Percentiles rank a stretch among this genome's conserved stretches.
Evolutionary conservation across 2,329 filamentous ascomycete species (phyloP).

Genomic region (Aureobasidium mangrovei): DNA sequence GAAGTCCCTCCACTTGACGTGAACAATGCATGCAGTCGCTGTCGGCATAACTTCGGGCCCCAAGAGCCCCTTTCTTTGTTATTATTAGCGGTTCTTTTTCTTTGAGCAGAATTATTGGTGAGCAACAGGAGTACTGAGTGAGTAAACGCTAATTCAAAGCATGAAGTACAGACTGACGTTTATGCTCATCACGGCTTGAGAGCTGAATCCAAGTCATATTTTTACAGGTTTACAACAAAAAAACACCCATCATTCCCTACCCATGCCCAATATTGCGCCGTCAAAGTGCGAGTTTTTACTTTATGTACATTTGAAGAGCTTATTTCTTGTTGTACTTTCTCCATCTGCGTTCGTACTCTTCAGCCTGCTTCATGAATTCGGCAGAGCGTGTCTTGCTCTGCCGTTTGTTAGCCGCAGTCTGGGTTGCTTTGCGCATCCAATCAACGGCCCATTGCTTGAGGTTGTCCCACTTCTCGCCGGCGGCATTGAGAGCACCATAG

Average conservation of each 20-base stretch:
- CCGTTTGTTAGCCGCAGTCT: not conserved
- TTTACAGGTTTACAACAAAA: conserved; percentile 8
- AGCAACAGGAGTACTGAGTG: too few species aligned
- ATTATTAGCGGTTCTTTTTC: too few species aligned
- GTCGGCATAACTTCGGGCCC: too few species aligned
- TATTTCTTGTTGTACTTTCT: conserved; percentile 13
- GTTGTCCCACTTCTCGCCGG: conserved; percentile 1
- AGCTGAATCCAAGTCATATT: not conserved
- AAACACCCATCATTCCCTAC: not conserved
- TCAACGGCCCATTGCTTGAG: conserved; percentile 4
- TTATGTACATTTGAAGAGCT: conserved; percentile 1
- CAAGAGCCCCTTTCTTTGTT: too few species aligned
- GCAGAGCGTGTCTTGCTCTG: conserved; percentile 14
- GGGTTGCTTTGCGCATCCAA: not conserved
- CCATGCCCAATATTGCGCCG: conserved; percentile 5
- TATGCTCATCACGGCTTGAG: not conserved
- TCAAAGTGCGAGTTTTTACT: not conserved
- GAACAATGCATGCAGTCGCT: too few species aligned
- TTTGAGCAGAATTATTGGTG: too few species aligned
- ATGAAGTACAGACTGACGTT: too few species aligned
- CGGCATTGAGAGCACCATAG: conserved; percentile 11
- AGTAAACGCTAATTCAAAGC: too few species aligned
- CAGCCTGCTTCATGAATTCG: conserved; percentile 15
- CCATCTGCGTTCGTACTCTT: conserved; percentile 15
- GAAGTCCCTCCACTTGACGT: too few species aligned